These are phyloP conservation scores for Discostella stelligera DNA, from an alignment of 352 stramenopile genomes.

Conservation along the genomic window DNA sequence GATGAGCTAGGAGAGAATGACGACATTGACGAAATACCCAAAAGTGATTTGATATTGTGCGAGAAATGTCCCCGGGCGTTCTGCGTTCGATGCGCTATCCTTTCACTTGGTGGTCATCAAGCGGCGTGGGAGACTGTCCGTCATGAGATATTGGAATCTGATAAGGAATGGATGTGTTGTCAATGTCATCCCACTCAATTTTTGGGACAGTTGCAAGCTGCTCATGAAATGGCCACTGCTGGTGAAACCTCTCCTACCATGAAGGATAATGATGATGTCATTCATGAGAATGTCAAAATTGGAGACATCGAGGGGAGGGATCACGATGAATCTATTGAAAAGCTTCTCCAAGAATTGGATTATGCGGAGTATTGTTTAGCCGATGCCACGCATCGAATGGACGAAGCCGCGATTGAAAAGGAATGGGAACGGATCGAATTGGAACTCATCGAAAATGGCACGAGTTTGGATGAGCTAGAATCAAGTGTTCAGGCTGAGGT, in stretches of 20 bases:
- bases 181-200: conserved; percentile 38
- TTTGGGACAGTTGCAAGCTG: conserved; percentile 34
- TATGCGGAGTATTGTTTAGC: conserved; percentile 35
- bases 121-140: conserved; percentile 4
- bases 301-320: background rate
- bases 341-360: conserved; percentile 45
- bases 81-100: conserved; percentile 44
- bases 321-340: conserved; percentile 12
- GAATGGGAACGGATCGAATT: conserved; percentile 22
- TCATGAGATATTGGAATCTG: conserved; percentile 6
- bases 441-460: conserved; percentile 20
- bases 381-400: conserved; percentile 23
- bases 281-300: conserved; percentile 17
- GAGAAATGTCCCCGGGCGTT: conserved; percentile 54
- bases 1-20: conserved; percentile 14
- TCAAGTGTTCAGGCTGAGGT: conserved; percentile 17
- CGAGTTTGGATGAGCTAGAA: conserved; percentile 11
- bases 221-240: conserved; percentile 10
- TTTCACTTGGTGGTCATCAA: conserved; percentile 31
- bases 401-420: conserved; percentile 20
- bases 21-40: conserved; percentile 8
- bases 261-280: background rate
- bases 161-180: conserved; percentile 48
- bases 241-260: background rate
- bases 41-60: conserved; percentile 52